Base-by-base conservation (phyloP, 139 green algal species). In the Tetratostichococcus sp. region DNA sequence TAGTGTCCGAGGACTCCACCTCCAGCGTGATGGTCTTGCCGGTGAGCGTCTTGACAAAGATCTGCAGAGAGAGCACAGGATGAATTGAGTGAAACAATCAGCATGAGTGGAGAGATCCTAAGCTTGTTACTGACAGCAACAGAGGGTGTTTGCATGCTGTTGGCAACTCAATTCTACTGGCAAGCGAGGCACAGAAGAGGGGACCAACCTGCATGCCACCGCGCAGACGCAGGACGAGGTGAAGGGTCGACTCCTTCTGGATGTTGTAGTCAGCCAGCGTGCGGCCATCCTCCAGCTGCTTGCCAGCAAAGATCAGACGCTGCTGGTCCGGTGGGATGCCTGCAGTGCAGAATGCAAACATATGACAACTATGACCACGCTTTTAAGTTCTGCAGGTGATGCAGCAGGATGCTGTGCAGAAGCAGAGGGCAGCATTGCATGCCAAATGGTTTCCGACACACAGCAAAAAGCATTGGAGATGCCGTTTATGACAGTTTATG, bases 241-340 rank as follows among this genome's bases (percentile, higher is more conserved):
- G 83, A 1, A 87, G 74, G 1, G 88, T 93, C 17, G 79, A 87
- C 83, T 96, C 93, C 90, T 98, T 98, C 92, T 98, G 94, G 86
- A 98, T 98, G 89, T 98, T 97, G 90, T 98, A 98, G 82, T 98
- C 93, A 22, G 93, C 90, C 72, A 98, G 83, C n/a, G 92, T 97
- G 77, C 94, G 86, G 76, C 94, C 94, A 73, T 98, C 94, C 87
- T 98, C 94, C 35, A 98, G 87, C 87, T 97, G 94, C 89, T 97
- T 98, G 73, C 94, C 94, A 31, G 94, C 94, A 71, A 97, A 98
- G 79, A 98, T 97, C 78, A 98, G 86, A 57, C 94, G 89, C 88
- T 98, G 94, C 90, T 98, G 94, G 84, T 98, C 94, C 39, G 93
- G 93, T 28, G 93, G 93, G 83, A 97, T 97, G 32, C 91, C 92